Percentiles rank a stretch among this genome's conserved stretches.
Evolutionary conservation across 2,329 filamentous ascomycete species (phyloP).

Genomic region (Neonectria magnoliae): DNA sequence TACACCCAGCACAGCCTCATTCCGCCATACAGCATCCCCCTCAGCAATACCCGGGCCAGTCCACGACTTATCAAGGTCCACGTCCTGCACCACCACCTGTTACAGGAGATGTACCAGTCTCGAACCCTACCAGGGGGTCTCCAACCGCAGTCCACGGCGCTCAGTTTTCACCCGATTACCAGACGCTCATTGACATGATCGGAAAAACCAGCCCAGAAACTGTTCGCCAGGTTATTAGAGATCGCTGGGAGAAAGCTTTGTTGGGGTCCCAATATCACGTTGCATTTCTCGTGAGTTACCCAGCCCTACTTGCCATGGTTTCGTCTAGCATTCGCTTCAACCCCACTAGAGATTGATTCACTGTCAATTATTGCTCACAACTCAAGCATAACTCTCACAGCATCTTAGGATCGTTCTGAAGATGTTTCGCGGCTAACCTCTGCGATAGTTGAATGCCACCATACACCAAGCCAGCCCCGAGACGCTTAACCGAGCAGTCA

Average conservation of each 20-base stretch:
- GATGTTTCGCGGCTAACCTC: constrained; percentile 36
- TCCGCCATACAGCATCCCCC: background rate
- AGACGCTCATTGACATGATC: constrained; percentile 44
- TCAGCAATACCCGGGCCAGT: background rate
- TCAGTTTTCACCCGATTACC: constrained; percentile 42
- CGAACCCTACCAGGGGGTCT: background rate
- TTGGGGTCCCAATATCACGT: constrained; percentile 63
- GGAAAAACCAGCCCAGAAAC: constrained; percentile 54
- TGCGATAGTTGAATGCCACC: constrained; percentile 58
- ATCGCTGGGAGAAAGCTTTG: constrained; percentile 61
- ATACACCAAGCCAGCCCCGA: constrained; percentile 55
- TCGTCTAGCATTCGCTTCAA: background rate
- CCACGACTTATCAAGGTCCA: background rate
- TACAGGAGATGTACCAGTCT: background rate
- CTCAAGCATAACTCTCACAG: constrained; percentile 3
- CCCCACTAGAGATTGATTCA: background rate
- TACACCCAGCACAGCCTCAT: background rate
- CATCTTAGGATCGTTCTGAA: background rate
- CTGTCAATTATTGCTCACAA: background rate
- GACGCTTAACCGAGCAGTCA: constrained; percentile 52
- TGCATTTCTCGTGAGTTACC: constrained; percentile 60
- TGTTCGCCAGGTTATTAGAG: constrained; percentile 60
- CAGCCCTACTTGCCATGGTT: too few species aligned
- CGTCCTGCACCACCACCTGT: background rate
- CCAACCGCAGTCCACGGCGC: constrained; percentile 30